Evolutionary conservation across 495 filamentous ascomycete genomes (phyloP).

Genomic region (Hypoxylon perforatum): DNA sequence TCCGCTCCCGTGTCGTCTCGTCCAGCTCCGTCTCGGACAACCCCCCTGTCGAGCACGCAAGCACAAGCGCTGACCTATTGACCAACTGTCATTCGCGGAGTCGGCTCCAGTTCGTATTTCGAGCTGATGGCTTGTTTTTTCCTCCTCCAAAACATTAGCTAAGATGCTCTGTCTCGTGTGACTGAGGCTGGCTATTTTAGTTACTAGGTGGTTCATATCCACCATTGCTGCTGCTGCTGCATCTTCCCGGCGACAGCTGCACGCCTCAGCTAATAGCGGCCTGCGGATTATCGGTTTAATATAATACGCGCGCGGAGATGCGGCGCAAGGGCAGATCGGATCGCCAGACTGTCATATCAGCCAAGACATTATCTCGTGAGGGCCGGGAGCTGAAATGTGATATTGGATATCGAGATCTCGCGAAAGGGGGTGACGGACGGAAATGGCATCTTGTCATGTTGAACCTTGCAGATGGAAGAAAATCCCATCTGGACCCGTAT

Average conservation of each 20-base stretch:
- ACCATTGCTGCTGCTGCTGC: conserved; percentile 9
- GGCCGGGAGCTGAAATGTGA: not conserved
- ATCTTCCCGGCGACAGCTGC: conserved; percentile 34
- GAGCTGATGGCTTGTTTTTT: conserved; percentile 15
- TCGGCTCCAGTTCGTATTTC: not conserved
- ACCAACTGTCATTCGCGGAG: too few species aligned
- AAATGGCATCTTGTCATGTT: too few species aligned
- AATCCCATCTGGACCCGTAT: too few species aligned
- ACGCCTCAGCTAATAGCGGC: conserved; percentile 8
- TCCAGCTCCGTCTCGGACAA: too few species aligned
- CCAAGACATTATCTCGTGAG: not conserved
- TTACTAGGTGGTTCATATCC: not conserved
- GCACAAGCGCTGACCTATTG: too few species aligned
- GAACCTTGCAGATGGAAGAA: too few species aligned
- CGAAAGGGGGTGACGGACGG: too few species aligned
- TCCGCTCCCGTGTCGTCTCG: too few species aligned
- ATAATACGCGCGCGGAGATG: conserved; percentile 6
- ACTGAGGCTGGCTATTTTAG: conserved; percentile 12
- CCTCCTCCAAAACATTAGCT: too few species aligned
- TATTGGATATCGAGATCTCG: not conserved
- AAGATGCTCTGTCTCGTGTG: too few species aligned
- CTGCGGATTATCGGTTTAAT: conserved; percentile 16
- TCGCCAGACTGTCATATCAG: conserved; percentile 9
- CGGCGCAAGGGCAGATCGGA: conserved; percentile 5
- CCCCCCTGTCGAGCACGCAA: too few species aligned